These are phyloP conservation scores for Pseudoturritis turrita DNA, from an alignment of 345 rosid species.

Conservation along the genomic window DNA sequence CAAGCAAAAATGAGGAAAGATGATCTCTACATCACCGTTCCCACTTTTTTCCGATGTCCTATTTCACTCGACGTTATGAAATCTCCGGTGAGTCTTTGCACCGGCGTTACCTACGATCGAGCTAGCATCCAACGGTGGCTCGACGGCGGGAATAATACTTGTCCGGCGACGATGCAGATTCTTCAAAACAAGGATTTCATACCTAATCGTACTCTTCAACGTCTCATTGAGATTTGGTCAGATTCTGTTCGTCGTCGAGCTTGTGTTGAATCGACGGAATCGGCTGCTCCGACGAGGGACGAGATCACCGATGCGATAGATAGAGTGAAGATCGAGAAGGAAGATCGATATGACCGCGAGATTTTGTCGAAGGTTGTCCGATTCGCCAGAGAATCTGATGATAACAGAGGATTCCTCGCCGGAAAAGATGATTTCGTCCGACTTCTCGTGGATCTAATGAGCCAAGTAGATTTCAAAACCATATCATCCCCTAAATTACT, in stretches of 20 bases:
- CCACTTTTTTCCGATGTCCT: conserved; percentile 83
- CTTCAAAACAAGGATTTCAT: conserved; percentile 66
- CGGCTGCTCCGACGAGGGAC: conserved; percentile 30
- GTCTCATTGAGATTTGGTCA: conserved; percentile 81
- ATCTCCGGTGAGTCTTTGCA: conserved; percentile 91
- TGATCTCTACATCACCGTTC: conserved; percentile 62
- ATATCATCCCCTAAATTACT: conserved; percentile 20
- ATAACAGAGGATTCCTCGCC: conserved; percentile 55
- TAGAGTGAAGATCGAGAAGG: conserved; percentile 25
- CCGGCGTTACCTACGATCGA: conserved; percentile 97
- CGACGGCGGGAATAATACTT: conserved; percentile 79
- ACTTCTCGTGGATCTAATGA: conserved; percentile 47
- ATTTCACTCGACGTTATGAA: conserved; percentile 89
- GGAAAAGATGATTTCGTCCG: conserved; percentile 50
- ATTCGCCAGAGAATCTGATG: conserved; percentile 54
- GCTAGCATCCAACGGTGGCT: conserved; percentile 89
- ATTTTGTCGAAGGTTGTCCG: conserved; percentile 37
- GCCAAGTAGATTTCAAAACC: conserved; percentile 27
- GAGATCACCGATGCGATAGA: conserved; percentile 38
- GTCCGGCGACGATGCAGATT: conserved; percentile 96
- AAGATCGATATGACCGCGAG: not conserved
- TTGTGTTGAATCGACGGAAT: conserved; percentile 17
- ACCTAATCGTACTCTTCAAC: conserved; percentile 75
- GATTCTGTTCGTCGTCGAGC: conserved; percentile 42
- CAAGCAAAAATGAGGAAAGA: conserved; percentile 45